Evolutionary conservation across 1,139 yeast species (phyloP).

Genomic region (Taphrina communis): DNA sequence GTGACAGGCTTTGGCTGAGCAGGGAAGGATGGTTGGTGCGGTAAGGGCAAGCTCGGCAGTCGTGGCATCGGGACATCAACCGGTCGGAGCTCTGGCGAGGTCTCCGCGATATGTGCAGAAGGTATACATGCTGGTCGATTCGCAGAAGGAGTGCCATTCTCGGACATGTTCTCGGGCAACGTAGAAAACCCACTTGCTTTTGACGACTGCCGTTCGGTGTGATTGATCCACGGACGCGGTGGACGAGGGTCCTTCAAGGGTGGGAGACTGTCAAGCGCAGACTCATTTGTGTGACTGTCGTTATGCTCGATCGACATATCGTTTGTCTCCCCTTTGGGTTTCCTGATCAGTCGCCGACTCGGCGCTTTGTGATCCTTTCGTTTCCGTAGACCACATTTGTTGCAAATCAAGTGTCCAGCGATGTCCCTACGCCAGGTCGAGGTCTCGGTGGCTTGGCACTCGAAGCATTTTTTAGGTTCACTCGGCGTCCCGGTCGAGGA

Average conservation of each 20-base stretch:
- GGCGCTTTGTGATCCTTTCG: constrained; percentile 15
- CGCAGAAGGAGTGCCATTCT: constrained; percentile 2
- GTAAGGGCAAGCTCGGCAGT: background rate
- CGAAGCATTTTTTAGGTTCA: constrained; percentile 8
- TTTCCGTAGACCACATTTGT: constrained; percentile 27
- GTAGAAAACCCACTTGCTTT: background rate
- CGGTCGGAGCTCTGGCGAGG: background rate
- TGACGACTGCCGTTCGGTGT: background rate
- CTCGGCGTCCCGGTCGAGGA: background rate
- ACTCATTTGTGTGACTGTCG: background rate
- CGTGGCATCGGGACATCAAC: constrained; percentile 7
- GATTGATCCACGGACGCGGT: constrained; percentile 24
- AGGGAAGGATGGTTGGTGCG: background rate
- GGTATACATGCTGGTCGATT: background rate
- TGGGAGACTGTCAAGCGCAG: background rate
- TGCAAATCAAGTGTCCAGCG: constrained; percentile 15
- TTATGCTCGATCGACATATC: background rate
- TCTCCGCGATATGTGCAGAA: background rate
- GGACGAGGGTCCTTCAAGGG: constrained; percentile 18
- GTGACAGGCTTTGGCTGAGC: background rate
- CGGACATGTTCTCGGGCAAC: background rate
- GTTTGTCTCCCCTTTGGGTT: background rate
- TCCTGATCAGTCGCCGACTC: constrained; percentile 13
- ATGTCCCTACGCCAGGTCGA: constrained; percentile 25
- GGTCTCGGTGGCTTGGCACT: constrained; percentile 23